Percentiles rank a stretch among this genome's conserved stretches.
These are phyloP conservation scores for Fusarium sp. DNA, from an alignment of 2,329 filamentous ascomycete species.

Conservation along the genomic window DNA sequence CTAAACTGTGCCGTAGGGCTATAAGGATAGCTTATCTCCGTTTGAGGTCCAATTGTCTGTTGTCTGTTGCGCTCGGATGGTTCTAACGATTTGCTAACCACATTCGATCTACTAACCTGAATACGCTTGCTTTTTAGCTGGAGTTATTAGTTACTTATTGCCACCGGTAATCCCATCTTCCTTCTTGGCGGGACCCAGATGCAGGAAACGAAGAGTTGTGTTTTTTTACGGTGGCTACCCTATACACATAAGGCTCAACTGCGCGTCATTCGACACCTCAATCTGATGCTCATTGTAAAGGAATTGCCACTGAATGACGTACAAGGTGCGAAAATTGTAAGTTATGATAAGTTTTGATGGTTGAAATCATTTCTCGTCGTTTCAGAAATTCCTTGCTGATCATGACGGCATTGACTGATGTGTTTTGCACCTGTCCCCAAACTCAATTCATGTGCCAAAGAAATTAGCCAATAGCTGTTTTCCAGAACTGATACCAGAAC, in stretches of 20 bases:
- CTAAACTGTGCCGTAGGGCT: not conserved
- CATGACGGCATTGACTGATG: no score
- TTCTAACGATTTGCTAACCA: not conserved
- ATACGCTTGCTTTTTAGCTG: not conserved
- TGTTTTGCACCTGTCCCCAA: no score
- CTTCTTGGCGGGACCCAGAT: not conserved
- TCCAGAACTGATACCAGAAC: not conserved
- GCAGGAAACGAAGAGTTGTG: fast-evolving
- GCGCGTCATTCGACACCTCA: no score
- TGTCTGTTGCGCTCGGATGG: not conserved
- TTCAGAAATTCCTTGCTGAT: no score
- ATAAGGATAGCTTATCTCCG: not conserved
- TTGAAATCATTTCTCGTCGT: no score
- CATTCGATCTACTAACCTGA: not conserved
- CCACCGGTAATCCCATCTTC: not conserved
- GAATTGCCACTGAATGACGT: not conserved
- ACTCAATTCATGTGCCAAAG: no score
- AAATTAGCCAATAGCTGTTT: no score
- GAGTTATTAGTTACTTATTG: not conserved
- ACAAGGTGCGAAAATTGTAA: no score
- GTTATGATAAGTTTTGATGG: no score
- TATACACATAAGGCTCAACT: not conserved
- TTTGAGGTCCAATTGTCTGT: not conserved
- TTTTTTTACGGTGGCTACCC: not conserved
- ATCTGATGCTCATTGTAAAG: no score